Base-by-base conservation (phyloP, 2,329 filamentous ascomycete genomes). In the Aspergillus sp. region DNA sequence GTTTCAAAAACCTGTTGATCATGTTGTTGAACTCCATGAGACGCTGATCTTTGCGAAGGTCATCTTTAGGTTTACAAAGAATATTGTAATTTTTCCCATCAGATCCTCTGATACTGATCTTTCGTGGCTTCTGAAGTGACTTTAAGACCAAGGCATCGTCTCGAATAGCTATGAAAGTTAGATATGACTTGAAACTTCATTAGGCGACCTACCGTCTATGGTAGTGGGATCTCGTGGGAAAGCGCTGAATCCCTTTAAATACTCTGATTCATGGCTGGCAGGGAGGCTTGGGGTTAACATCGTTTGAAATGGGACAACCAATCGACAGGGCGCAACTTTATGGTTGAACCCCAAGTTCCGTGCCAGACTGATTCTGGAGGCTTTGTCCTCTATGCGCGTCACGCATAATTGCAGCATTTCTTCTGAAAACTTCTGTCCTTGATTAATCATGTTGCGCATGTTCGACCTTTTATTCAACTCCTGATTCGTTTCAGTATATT, bases 11-110 rank as follows among this genome's bases (percentile, higher is more conserved):
- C 50, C 93, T 81, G 65, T 98, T 98, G 74, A 98, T 97, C 81
- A 97, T 93, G 41, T 86, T 84, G 65, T 97, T 98, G 75, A 98
- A 98, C 64, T 98, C 94, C 90, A 98, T 98, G 17, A 98, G 82
- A 45, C 93, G 88, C 67, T 97, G 91, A 61, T 99, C 94, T 56
- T 95, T 98, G 44, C 93, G 86, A 20, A 99, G 79, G 66, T 99
- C 94, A 65, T 98, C 93, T 67, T 97, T 97, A 7, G 93, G 94
- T 63, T 99, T 98, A 74, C 95, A 94, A 48, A 99, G 78, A 6
- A 98, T 80, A 54, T 88, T 88, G 66, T 98, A 98, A 15, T 79
- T 78, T 49, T 85, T 86, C 6, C 94, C 93, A 67, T 99, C 90
- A 0, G 88, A 91, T 0, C 91, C 93, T 47, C 88, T 81, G 5